Conservation (phyloP, 1,284 basidiomycete genomes). For the Cryptococcus neoformans region DNA sequence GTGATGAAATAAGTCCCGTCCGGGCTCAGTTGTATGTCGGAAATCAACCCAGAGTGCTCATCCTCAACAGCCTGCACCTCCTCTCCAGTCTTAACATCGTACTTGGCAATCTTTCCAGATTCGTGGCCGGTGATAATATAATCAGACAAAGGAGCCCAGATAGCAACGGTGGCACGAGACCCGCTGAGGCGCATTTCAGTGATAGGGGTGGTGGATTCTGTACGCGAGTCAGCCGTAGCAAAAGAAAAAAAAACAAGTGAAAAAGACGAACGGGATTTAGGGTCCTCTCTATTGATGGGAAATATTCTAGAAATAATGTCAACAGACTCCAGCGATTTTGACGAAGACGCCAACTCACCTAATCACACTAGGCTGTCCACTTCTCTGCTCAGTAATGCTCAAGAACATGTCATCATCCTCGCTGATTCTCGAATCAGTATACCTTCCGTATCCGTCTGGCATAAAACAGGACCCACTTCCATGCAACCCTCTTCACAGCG, state of each 20-base stretch:
- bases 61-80: conserved; percentile 73
- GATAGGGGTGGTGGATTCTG: conserved; percentile 71
- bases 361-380: conserved; percentile 67
- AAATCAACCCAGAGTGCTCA: conserved; percentile 76
- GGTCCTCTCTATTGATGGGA: conserved; percentile 77
- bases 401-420: conserved; percentile 82
- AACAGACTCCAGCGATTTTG: conserved; percentile 52
- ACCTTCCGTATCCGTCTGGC: background rate
- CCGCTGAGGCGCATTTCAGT: conserved; percentile 84
- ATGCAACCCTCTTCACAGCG: conserved; percentile 88
- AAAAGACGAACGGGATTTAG: conserved; percentile 62
- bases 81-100: conserved; percentile 83
- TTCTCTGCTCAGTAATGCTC: conserved; percentile 95
- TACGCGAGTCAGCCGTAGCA: conserved; percentile 3
- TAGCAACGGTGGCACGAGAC: conserved; percentile 92
- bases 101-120: conserved; percentile 88
- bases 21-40: conserved; percentile 86
- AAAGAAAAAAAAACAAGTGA: background rate
- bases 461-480: conserved; percentile 37
- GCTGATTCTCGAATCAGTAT: conserved; percentile 49
- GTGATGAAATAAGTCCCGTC: conserved; percentile 96
- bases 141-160: conserved; percentile 76
- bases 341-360: conserved; percentile 10
- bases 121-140: conserved; percentile 93
- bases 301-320: conserved; percentile 64